Evolutionary conservation across 179 eudicot genomes (phyloP), one percentile per base, ranked within the genome.

Genomic region (Beta macrorhiza): DNA sequence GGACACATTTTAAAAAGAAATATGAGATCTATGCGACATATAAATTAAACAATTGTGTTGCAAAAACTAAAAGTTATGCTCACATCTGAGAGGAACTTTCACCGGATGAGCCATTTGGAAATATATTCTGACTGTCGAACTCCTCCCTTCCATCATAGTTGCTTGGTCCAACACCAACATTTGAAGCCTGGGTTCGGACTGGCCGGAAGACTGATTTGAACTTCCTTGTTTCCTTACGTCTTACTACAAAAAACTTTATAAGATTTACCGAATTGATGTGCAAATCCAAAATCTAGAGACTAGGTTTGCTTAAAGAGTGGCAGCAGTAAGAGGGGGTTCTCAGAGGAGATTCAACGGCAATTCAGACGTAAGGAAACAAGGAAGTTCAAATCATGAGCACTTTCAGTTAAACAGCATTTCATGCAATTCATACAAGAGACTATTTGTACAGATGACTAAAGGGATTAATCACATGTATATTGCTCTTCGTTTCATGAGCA

Each of bases 151-250:
- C 94, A 77, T 86, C 96, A 80, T 74, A 90, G 83, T 84, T 82
- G 59, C 93, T 92, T 75, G 96, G 77, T 83, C 96, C 96, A 80
- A 88, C 75, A 74, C 93, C 91, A 70, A 89, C 84, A 88, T 84
- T 91, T 75, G 92, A 87, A 69, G 97, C 94, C 81, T 87, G 88
- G 57, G 82, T 80, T 82, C 78, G 92, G 80, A 91, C 64, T 76
- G 79, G 79, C 56, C 70, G 71, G 47, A 77, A 74, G 57, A 67
- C 72, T 32, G 82, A 81, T 71, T 86, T 86, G 78, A 82, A 80
- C 74, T 59, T 87, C 80, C 81, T 65, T 75, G 82, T 47, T 80
- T 85, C 89, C 73, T 86, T 84, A 72, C 76, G 81, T 84, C 80
- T 85, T 70, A 91, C 97, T 93, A 76, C 71, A 87, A 78, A 76